Evolutionary conservation across 345 rosid species (phyloP).

Genomic region (Bretschneidera sinensis): DNA sequence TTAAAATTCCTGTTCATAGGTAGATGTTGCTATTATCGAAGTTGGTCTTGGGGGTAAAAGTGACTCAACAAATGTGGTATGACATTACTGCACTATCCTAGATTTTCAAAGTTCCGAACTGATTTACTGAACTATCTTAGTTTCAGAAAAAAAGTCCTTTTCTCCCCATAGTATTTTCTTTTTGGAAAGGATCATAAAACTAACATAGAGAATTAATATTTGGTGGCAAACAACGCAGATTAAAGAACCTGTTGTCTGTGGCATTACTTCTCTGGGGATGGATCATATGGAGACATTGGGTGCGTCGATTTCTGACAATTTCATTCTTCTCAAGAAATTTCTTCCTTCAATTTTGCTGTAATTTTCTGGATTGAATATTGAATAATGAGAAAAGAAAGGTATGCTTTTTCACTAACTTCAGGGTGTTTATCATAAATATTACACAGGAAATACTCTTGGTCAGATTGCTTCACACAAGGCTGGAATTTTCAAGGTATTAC

Average conservation of each 20-base stretch:
- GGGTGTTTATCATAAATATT: conserved; percentile 14
- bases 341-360: neutral
- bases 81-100: conserved; percentile 10
- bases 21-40: conserved; percentile 85
- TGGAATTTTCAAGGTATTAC: conserved; percentile 84
- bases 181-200: neutral
- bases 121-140: neutral
- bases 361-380: neutral
- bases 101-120: neutral
- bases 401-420: conserved; percentile 11
- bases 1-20: conserved; percentile 38
- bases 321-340: conserved; percentile 2
- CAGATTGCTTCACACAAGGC: conserved; percentile 84
- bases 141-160: neutral
- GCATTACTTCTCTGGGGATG: conserved; percentile 81
- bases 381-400: conserved; percentile 4
- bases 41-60: conserved; percentile 76
- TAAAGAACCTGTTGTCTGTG: conserved; percentile 78
- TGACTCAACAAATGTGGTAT: conserved; percentile 87
- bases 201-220: neutral
- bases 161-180: neutral
- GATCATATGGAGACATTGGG: conserved; percentile 79
- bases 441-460: conserved; percentile 64
- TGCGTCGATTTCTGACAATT: conserved; percentile 18
- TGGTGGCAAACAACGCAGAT: conserved; percentile 43